Evolutionary conservation across 352 stramenopile genomes (phyloP).

Genomic region (Phytopythium cucurbitacearum): DNA sequence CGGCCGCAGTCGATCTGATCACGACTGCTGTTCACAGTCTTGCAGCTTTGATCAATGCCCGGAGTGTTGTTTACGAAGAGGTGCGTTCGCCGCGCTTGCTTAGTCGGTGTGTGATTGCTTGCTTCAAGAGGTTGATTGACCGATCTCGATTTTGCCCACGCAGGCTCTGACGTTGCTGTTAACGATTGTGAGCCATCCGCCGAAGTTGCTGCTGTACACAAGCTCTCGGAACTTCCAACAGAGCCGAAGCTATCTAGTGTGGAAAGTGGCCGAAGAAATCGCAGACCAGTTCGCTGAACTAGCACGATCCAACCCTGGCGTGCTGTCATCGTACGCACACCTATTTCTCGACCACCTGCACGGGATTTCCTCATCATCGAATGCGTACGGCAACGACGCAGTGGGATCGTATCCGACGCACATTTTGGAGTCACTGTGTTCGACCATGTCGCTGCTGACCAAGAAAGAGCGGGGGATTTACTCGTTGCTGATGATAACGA

Average conservation of each 20-base stretch:
- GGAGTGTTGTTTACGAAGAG: slow-evolving; percentile 51
- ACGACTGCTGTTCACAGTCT: slow-evolving; percentile 31
- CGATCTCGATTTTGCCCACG: background rate
- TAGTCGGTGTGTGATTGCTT: too few species aligned
- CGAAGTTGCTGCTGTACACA: slow-evolving; percentile 47
- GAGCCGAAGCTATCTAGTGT: slow-evolving; percentile 38
- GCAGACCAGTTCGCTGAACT: slow-evolving; percentile 41
- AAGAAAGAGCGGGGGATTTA: slow-evolving; percentile 64
- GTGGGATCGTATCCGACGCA: slow-evolving; percentile 40
- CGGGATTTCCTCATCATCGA: slow-evolving; percentile 42
- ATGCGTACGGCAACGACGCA: slow-evolving; percentile 15
- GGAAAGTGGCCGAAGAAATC: slow-evolving; percentile 60
- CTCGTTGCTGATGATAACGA: slow-evolving; percentile 81
- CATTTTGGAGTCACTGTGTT: slow-evolving; percentile 65
- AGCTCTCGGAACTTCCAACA: slow-evolving; percentile 25
- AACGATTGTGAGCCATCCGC: slow-evolving; percentile 63
- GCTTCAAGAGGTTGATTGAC: background rate
- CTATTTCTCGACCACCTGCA: slow-evolving; percentile 80
- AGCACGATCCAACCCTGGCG: slow-evolving; percentile 23
- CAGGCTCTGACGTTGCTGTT: slow-evolving; percentile 67
- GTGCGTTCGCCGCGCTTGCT: slow-evolving; percentile 14
- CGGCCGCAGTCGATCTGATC: slow-evolving; percentile 37
- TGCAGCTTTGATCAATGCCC: slow-evolving; percentile 28
- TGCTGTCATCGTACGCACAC: slow-evolving; percentile 56
- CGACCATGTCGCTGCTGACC: slow-evolving; percentile 60